Conservation (phyloP, 2,329 filamentous ascomycete genomes). For the Pyrenochaeta sp. region DNA sequence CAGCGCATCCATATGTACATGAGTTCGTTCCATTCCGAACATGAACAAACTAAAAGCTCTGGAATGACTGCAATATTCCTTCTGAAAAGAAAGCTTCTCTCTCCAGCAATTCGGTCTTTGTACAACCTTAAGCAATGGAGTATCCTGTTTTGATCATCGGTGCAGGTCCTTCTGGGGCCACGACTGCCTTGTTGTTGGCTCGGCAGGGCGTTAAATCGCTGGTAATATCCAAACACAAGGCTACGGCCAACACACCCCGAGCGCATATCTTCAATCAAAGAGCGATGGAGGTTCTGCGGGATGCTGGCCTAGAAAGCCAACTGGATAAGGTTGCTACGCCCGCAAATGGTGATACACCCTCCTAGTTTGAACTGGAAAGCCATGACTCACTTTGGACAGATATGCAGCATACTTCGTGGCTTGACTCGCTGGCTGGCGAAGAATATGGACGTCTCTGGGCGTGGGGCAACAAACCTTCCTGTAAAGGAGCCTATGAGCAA, state of each 20-base stretch:
- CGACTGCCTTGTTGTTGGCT: no score
- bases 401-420: constrained; percentile 55
- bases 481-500: constrained; percentile 51
- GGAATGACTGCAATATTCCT: no score
- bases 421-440: constrained; percentile 53
- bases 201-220: constrained; percentile 5
- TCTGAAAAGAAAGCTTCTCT: no score
- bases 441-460: constrained; percentile 54
- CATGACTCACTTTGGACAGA: constrained; percentile 40
- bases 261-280: constrained; percentile 69
- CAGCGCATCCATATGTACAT: no score
- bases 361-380: constrained; percentile 38
- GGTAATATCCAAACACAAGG: not conserved
- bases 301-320: constrained; percentile 51
- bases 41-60: no score
- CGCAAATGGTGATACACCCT: no score
- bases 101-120: no score
- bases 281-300: constrained; percentile 48
- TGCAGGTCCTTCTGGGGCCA: no score
- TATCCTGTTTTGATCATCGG: no score
- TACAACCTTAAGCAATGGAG: no score
- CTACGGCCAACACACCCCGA: constrained; percentile 62
- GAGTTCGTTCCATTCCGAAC: no score
- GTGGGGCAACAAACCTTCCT: constrained; percentile 52
- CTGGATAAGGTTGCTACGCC: no score